A percentile compares a stretch with the other conserved stretches of the same genome.
These are phyloP conservation scores for Aspergillus pseudonomiae DNA, from an alignment of 2,329 filamentous ascomycete genomes.

Conservation along the genomic window DNA sequence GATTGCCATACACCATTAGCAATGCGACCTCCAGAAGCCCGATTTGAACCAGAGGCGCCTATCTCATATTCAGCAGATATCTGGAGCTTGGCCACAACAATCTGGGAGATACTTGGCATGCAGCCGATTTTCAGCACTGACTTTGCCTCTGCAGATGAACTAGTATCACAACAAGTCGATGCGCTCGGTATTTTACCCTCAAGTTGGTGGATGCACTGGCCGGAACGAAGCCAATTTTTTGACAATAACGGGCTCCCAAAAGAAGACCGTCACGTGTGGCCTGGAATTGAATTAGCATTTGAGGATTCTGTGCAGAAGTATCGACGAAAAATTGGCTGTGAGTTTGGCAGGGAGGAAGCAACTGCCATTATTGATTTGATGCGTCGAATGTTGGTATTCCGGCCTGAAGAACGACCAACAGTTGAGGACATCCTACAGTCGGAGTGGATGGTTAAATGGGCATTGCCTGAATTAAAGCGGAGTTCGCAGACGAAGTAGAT, in stretches of 20 bases:
- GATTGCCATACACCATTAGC: slow-evolving; percentile 26
- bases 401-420: slow-evolving; percentile 32
- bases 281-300: slow-evolving; percentile 12
- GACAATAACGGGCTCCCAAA: slow-evolving; percentile 18
- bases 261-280: slow-evolving; percentile 13
- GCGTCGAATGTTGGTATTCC: slow-evolving; percentile 33
- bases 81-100: slow-evolving; percentile 29
- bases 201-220: slow-evolving; percentile 23
- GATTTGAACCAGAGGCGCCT: slow-evolving; percentile 14
- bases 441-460: slow-evolving; percentile 42
- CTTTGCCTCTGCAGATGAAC: slow-evolving; percentile 19
- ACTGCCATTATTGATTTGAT: slow-evolving; percentile 35
- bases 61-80: slow-evolving; percentile 31
- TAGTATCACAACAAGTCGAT: slow-evolving; percentile 26
- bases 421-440: slow-evolving; percentile 34
- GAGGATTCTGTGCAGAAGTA: slow-evolving; percentile 18
- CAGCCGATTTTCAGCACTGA: slow-evolving; percentile 26
- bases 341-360: slow-evolving; percentile 26
- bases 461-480: slow-evolving; percentile 21
- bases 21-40: slow-evolving; percentile 19
- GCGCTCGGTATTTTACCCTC: slow-evolving; percentile 24
- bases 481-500: neutral
- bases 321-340: slow-evolving; percentile 14
- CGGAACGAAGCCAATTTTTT: slow-evolving; percentile 18
- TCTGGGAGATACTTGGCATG: slow-evolving; percentile 34